A percentile compares a stretch with the other conserved stretches of the same genome.
Conservation (phyloP, 805 yeast genomes). For the Wickerhamomyces strasburgensis region DNA sequence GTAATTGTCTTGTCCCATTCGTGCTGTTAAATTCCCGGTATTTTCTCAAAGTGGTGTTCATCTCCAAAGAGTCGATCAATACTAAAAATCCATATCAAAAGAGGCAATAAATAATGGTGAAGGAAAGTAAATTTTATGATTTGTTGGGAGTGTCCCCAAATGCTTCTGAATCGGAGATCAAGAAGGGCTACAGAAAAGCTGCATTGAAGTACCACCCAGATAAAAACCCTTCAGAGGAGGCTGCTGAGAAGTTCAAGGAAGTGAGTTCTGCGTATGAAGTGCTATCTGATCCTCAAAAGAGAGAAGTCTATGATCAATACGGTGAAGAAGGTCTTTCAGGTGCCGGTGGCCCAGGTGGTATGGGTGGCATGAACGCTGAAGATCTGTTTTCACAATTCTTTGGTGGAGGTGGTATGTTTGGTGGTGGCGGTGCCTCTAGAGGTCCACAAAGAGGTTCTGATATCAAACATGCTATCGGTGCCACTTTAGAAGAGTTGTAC, state of each 20-base stretch:
- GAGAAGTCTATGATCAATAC: constrained; percentile 80
- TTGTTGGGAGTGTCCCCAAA: constrained; percentile 63
- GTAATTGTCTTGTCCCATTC: too few species aligned
- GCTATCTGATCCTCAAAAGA: constrained; percentile 81
- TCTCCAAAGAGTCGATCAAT: too few species aligned
- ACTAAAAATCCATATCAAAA: too few species aligned
- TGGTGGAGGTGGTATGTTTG: constrained; percentile 63
- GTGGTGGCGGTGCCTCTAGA: constrained; percentile 59
- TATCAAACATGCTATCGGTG: constrained; percentile 81
- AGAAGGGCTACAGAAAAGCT: constrained; percentile 76
- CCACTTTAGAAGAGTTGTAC: constrained; percentile 88
- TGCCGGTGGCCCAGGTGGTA: constrained; percentile 68
- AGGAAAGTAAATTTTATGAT: constrained; percentile 75
- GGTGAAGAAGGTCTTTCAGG: constrained; percentile 92
- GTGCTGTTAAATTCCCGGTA: too few species aligned
- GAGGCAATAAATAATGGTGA: constrained; percentile 73
- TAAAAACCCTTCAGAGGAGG: constrained; percentile 80
- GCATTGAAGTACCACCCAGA: constrained; percentile 84
- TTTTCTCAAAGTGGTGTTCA: too few species aligned
- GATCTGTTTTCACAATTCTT: constrained; percentile 79
- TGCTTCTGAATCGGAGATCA: constrained; percentile 67
- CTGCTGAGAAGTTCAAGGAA: constrained; percentile 93
- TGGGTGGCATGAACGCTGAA: constrained; percentile 63
- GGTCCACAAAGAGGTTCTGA: constrained; percentile 91
- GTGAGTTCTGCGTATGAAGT: constrained; percentile 84